A percentile compares a stretch with the other conserved stretches of the same genome.
Evolutionary conservation across 2,329 filamentous ascomycete species (phyloP).

Genomic region (Hansfordia pulvinata): DNA sequence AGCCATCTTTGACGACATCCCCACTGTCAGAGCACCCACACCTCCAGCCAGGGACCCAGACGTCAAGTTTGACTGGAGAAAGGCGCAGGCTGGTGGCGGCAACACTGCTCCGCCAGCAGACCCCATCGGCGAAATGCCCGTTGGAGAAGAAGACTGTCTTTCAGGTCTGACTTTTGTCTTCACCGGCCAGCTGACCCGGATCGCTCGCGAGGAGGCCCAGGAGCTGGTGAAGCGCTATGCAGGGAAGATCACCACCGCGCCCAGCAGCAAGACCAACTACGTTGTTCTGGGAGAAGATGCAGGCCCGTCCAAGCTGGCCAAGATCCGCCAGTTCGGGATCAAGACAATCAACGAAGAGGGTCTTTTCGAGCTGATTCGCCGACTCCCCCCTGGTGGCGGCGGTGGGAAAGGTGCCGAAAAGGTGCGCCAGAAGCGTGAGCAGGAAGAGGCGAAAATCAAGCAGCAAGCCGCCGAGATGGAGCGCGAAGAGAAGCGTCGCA

Average conservation of each 20-base stretch:
- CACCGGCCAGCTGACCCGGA: conserved; percentile 69
- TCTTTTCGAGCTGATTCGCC: conserved; percentile 71
- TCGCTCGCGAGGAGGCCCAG: conserved; percentile 76
- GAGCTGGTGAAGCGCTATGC: conserved; percentile 85
- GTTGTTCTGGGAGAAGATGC: conserved; percentile 86
- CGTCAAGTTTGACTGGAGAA: conserved; percentile 70
- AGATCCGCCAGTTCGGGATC: conserved; percentile 65
- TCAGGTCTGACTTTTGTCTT: conserved; percentile 89
- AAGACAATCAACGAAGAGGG: conserved; percentile 94
- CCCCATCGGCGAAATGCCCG: conserved; percentile 53
- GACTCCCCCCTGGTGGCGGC: conserved; percentile 74
- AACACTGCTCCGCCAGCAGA: conserved; percentile 51
- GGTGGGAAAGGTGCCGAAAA: conserved; percentile 79
- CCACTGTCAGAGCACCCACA: conserved; percentile 68
- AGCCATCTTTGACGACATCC: conserved; percentile 78
- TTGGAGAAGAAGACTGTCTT: conserved; percentile 79
- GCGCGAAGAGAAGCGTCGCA: conserved; percentile 53
- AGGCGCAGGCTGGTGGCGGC: conserved; percentile 39
- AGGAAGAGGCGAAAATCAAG: conserved; percentile 72
- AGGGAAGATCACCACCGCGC: conserved; percentile 73
- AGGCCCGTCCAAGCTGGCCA: conserved; percentile 82
- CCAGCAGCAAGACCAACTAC: conserved; percentile 87
- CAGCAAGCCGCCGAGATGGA: conserved; percentile 78
- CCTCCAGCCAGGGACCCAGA: conserved; percentile 61
- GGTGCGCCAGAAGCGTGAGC: conserved; percentile 69